Evolutionary conservation across 2,329 filamentous ascomycete species (phyloP), one percentile per base, ranked within the genome.

Genomic region (Trichoderma oligosporum): DNA sequence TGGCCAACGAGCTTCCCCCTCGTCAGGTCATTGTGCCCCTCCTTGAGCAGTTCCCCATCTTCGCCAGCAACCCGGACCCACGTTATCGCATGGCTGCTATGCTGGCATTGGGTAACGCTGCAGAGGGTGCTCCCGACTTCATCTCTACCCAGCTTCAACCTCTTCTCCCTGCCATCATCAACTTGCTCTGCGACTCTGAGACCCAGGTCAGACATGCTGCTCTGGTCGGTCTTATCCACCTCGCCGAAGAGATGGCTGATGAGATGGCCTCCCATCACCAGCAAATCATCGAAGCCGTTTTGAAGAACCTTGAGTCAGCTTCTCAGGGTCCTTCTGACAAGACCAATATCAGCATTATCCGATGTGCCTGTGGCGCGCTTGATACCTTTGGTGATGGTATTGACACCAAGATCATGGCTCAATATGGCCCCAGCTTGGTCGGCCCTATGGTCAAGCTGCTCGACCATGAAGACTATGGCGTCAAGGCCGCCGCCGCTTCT

Each of bases 121-220:
- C 96, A 53, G 94, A 97, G 78, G 94, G 94, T 65, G 93, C 94
- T 27, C 94, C 94, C 14, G 94, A 99, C 73, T 99, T 97, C 74
- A 91, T 97, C 68, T 91, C 90, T 62, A 96, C 92, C 18, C 94
- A 99, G 74, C 83, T 97, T 61, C 82, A 87, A 67, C 83, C 87
- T 63, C 88, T 97, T 63, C 84, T 97, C 71, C 94, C 94, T 47
- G 81, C 89, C 65, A 85, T 97, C 59, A 80, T 97, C 58, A 85
- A 84, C 67, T 82, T 97, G 7, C 83, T 99, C 36, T 82, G 91
- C 69, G 94, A 99, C 69, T 78, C 83, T n/a, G 89, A 95, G 64
- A 81, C 85, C 64, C 85, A 86, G 65, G 94, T 99, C 58, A 86
- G 94, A 60, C 88, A 91, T 71, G 91, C 93, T 48, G 87, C 94